Conservation (phyloP, 768 basidiomycete species). For the Tricholoma terreum region DNA sequence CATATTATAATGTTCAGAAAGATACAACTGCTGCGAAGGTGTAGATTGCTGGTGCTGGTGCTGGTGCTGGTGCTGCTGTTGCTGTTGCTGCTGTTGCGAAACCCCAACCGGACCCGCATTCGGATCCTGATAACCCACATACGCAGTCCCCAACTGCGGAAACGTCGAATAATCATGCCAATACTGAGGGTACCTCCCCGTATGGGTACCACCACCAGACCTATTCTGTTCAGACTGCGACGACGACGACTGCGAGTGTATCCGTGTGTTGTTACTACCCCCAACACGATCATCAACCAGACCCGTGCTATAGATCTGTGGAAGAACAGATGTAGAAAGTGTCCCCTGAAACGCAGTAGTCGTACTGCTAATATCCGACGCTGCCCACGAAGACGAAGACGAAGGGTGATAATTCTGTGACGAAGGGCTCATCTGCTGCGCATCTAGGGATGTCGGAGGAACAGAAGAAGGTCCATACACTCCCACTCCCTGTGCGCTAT, state of each 20-base stretch:
- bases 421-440: not conserved
- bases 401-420: not conserved
- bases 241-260: conserved; percentile 1
- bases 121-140: conserved; percentile 26
- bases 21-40: conserved; percentile 21
- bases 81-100: conserved; percentile 14
- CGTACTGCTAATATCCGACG: conserved; percentile 22
- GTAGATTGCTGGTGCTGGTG: conserved; percentile 8
- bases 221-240: conserved; percentile 14
- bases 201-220: conserved; percentile 8
- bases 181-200: conserved; percentile 45
- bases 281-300: conserved; percentile 47
- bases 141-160: conserved; percentile 44
- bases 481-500: not conserved
- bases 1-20: conserved; percentile 23
- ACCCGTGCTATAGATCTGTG: conserved; percentile 74
- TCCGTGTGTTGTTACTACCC: conserved; percentile 1
- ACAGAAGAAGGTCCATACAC: not conserved
- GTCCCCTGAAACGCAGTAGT: conserved; percentile 39
- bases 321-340: conserved; percentile 69
- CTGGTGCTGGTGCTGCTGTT: not conserved
- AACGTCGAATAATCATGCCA: conserved; percentile 57
- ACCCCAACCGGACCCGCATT: conserved; percentile 8
- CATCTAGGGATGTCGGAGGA: not conserved
- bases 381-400: conserved; percentile 39